Base-by-base conservation (phyloP, 208 protist genomes). In the Wallacemonas rigidus region DNA sequence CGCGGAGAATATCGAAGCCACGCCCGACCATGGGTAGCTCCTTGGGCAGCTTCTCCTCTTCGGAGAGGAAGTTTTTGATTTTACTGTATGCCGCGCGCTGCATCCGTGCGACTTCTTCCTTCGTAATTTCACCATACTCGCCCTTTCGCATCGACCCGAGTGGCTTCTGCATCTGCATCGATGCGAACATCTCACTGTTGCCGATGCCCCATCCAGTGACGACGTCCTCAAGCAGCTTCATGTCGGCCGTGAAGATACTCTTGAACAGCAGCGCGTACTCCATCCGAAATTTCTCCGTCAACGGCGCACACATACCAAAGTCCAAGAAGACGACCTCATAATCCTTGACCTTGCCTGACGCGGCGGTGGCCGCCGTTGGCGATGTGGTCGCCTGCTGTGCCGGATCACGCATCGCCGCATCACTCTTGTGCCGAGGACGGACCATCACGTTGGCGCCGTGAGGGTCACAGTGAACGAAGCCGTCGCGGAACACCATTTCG, bases 401-500 rank as follows among this genome's bases (percentile, higher is more conserved):
- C 1, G 64, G 38, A 7, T 39, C n/a, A 7, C 6, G 7, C 6
- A 4, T 14, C 15, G 15, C 5, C 6, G 11, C 9, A 35, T 14
- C 6, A 17, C 60, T 11, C 12, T 35, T 8, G 40, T 48, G 85
- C 77, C 51, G 43, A 44, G n/a, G 70, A 2, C 93, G 83, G 39
- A 98, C 86, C 11, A 98, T 70, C 50, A 99, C 80, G 80, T 99
- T 98, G 14, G 95, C 96, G 2, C 88, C 93, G 76, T 98, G 96
- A 26, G 92, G 90, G 56, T 98, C 95, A 68, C 88, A 91, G 77
- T 99, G 97, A 3, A 99, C 82, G 72, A 98, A 98, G 53, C 95
- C 94, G 60, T 94, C 70, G 11, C 95, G 80, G 64, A 99, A 99
- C n/a, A 98, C 96, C 86, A 97, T 94, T 51, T 97, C 83, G 6